Evolutionary conservation across 176 grass and related monocot genomes (phyloP), one percentile per base, ranked within the genome.

Genomic region (Poa annua): DNA sequence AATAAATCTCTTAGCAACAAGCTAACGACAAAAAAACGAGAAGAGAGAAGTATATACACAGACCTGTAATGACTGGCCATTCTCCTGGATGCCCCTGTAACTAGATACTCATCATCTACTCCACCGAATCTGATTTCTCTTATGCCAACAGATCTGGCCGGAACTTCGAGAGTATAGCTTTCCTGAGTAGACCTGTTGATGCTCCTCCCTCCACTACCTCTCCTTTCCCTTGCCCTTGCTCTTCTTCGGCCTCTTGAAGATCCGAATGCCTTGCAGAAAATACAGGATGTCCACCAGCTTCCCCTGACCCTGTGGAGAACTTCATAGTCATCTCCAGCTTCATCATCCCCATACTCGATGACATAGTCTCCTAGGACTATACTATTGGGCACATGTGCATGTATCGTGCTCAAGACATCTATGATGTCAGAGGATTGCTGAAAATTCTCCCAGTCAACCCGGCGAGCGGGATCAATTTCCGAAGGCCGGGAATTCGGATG

Each of bases 401-500:
- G 92, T 89, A 98, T 95, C 11, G 92, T 98, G 85, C 92, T 98
- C 85, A 98, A 80, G 52, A 98, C 95, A 86, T 98, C 95, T 60
- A 98, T 83, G 47, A 93, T 91, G 20, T 98, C 95, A 21, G 95
- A 95, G 4, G 92, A 94, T 56, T 88, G 95, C 88, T 95, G 95
- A 71, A 95, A 90, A 76, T 98, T 98, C 79, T 98, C 95, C 95
- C 95, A 98, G 84, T 95, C 92, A 57, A 90, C 81, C 50, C 69
- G 84, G 53, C 85, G 89, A 66, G 86, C 92, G 4, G 92, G 92
- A 61, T 98, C 95, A 51, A 98, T 92, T 77, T 95, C 90, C 4
- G 92, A 95, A 83, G 95, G 95, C 36, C 86, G 84, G 14, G 95
- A 94, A 79, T 98, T 76, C 8, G 95, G 95, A 61, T 98, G 95